Evolutionary conservation across 2,329 filamentous ascomycete genomes (phyloP).

Genomic region (Lachnellula occidentalis): DNA sequence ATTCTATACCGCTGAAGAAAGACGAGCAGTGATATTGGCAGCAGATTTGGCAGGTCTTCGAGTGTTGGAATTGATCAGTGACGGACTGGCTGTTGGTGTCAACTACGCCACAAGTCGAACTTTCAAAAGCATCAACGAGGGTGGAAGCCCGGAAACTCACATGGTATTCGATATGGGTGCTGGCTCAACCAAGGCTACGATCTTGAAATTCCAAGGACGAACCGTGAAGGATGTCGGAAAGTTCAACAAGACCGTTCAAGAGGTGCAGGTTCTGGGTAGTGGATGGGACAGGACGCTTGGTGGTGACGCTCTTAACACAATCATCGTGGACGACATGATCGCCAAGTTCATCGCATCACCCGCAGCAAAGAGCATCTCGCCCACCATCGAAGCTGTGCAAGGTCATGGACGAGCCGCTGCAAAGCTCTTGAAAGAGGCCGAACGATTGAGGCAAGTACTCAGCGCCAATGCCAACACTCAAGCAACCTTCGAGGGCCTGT

Average conservation of each 20-base stretch:
- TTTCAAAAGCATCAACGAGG: slow-evolving; percentile 79
- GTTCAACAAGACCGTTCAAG: slow-evolving; percentile 94
- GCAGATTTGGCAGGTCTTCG: slow-evolving; percentile 84
- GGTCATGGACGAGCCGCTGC: slow-evolving; percentile 78
- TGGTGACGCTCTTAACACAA: slow-evolving; percentile 79
- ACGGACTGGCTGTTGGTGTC: slow-evolving; percentile 85
- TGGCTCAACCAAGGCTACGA: slow-evolving; percentile 83
- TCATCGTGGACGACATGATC: slow-evolving; percentile 88
- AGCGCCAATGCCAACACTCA: slow-evolving; percentile 85
- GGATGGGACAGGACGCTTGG: slow-evolving; percentile 89
- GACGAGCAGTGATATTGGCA: slow-evolving; percentile 75
- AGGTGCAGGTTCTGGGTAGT: slow-evolving; percentile 80
- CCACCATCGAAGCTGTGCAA: slow-evolving; percentile 59
- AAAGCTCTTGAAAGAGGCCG: slow-evolving; percentile 89
- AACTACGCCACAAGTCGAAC: slow-evolving; percentile 91
- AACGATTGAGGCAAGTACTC: slow-evolving; percentile 78
- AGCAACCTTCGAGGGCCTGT: slow-evolving; percentile 79
- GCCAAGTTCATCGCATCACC: slow-evolving; percentile 68
- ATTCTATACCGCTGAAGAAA: slow-evolving; percentile 88
- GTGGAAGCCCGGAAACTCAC: slow-evolving; percentile 83
- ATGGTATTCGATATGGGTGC: slow-evolving; percentile 97
- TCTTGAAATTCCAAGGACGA: slow-evolving; percentile 84
- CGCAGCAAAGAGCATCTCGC: slow-evolving; percentile 58
- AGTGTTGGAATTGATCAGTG: slow-evolving; percentile 77
- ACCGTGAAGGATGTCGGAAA: slow-evolving; percentile 87